Percentiles rank a stretch among this genome's conserved stretches.
These are phyloP conservation scores for Solanum microdontum DNA, from an alignment of 257 asterid species.

Conservation along the genomic window DNA sequence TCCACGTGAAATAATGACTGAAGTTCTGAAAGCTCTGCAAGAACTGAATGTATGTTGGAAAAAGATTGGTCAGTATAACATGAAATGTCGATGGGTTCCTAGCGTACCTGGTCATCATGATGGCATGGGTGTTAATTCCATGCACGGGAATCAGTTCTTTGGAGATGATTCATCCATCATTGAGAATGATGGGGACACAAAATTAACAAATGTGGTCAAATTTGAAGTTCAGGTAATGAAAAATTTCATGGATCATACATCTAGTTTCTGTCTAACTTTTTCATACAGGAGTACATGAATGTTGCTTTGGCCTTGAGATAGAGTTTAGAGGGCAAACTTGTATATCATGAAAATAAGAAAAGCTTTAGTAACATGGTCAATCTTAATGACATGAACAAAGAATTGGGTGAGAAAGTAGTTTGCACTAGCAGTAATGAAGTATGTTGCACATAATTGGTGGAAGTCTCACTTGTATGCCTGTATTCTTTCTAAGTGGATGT, in stretches of 20 bases:
- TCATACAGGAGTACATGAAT: neutral
- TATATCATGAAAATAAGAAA: neutral
- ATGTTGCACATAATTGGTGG: neutral
- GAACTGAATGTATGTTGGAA: slow-evolving; percentile 75
- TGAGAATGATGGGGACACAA: slow-evolving; percentile 34
- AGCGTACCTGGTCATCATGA: slow-evolving; percentile 30
- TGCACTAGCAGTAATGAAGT: neutral
- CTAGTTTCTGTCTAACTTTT: neutral
- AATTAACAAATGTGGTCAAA: slow-evolving; percentile 50
- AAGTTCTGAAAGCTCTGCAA: slow-evolving; percentile 82
- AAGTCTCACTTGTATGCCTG: neutral
- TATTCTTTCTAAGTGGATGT: neutral
- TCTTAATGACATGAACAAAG: neutral
- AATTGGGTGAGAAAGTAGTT: neutral
- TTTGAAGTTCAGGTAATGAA: slow-evolving; percentile 80
- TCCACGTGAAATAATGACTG: slow-evolving; percentile 92
- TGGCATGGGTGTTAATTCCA: slow-evolving; percentile 28
- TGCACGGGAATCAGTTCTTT: slow-evolving; percentile 33
- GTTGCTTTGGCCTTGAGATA: neutral
- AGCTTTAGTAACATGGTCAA: neutral
- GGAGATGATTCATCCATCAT: slow-evolving; percentile 51
- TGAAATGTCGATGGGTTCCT: slow-evolving; percentile 81
- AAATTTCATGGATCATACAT: neutral
- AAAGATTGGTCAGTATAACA: slow-evolving; percentile 79
- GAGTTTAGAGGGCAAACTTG: neutral